A percentile compares a stretch with the other conserved stretches of the same genome.
Evolutionary conservation across 768 basidiomycete genomes (phyloP).

Genomic region (Boletus rex-veris): DNA sequence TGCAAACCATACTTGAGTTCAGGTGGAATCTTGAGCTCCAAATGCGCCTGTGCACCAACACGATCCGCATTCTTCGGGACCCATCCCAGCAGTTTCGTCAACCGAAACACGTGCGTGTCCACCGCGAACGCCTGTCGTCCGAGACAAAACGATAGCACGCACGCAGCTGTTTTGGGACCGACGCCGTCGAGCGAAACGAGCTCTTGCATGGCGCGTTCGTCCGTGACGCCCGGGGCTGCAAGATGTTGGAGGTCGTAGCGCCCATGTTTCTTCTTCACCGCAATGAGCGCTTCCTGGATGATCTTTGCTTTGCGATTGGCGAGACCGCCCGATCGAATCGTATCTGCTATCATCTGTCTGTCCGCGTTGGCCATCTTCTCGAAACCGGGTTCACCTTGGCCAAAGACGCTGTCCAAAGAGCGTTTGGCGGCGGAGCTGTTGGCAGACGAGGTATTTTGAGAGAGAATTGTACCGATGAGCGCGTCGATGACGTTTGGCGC

Average conservation of each 20-base stretch:
- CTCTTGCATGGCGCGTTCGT: constrained; percentile 54
- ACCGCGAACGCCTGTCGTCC: constrained; percentile 61
- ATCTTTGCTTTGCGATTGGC: constrained; percentile 57
- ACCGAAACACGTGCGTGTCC: constrained; percentile 59
- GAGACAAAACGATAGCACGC: constrained; percentile 58
- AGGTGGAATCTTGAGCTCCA: constrained; percentile 48
- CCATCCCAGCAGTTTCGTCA: constrained; percentile 45
- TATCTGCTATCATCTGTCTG: constrained; percentile 40
- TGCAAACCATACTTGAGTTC: constrained; percentile 57
- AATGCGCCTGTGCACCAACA: constrained; percentile 53
- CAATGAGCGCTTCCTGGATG: constrained; percentile 46
- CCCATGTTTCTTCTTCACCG: constrained; percentile 45
- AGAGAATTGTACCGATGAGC: constrained; percentile 56
- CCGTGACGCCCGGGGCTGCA: constrained; percentile 26
- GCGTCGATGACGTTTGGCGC: constrained; percentile 55
- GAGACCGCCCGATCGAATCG: constrained; percentile 53
- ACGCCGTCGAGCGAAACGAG: constrained; percentile 56
- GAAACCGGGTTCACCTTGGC: constrained; percentile 43
- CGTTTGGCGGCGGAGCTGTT: constrained; percentile 52
- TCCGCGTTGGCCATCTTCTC: constrained; percentile 45
- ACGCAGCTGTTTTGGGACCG: constrained; percentile 62
- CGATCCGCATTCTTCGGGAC: constrained; percentile 44
- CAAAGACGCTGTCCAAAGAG: constrained; percentile 46
- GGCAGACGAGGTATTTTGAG: constrained; percentile 52
- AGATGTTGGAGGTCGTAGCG: constrained; percentile 59